phyloP scores from a whole-genome alignment of 768 basidiomycete genomes.

The Hygrophoropsis aurantiaca region DNA sequence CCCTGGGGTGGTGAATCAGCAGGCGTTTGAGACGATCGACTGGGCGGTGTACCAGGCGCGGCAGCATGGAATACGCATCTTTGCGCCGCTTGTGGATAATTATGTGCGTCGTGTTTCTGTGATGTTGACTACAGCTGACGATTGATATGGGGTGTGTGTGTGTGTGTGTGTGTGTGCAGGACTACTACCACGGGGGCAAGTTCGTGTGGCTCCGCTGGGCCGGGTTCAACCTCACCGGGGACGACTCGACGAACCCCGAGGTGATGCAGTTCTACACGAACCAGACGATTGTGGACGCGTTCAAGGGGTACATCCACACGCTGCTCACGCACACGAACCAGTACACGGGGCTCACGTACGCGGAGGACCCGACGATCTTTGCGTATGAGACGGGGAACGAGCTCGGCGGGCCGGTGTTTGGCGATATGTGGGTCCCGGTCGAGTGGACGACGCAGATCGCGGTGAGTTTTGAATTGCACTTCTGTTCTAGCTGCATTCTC shows the following conservation, averaged over 20 bases:
- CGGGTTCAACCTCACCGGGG: constrained; percentile 17
- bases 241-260: constrained; percentile 20
- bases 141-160: not conserved
- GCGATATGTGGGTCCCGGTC: constrained; percentile 7
- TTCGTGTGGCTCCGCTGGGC: constrained; percentile 28
- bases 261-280: constrained; percentile 46
- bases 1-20: constrained; percentile 25
- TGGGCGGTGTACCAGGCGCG: constrained; percentile 21
- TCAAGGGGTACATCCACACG: constrained; percentile 45
- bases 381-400: constrained; percentile 9
- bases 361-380: constrained; percentile 9
- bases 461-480: constrained; percentile 3
- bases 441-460: constrained; percentile 17
- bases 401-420: constrained; percentile 5
- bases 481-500: too few relatives aligned
- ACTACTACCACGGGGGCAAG: constrained; percentile 28
- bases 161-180: constrained; percentile 5
- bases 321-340: constrained; percentile 21
- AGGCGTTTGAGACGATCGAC: constrained; percentile 25
- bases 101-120: constrained; percentile 9
- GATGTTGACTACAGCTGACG: not conserved
- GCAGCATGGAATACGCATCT: constrained; percentile 9
- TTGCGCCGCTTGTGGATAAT: constrained; percentile 20
- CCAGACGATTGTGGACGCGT: constrained; percentile 42
- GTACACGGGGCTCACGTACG: constrained; percentile 12